These are phyloP conservation scores for Tylopilus sp. DNA, from an alignment of 768 basidiomycete genomes.

Conservation along the genomic window DNA sequence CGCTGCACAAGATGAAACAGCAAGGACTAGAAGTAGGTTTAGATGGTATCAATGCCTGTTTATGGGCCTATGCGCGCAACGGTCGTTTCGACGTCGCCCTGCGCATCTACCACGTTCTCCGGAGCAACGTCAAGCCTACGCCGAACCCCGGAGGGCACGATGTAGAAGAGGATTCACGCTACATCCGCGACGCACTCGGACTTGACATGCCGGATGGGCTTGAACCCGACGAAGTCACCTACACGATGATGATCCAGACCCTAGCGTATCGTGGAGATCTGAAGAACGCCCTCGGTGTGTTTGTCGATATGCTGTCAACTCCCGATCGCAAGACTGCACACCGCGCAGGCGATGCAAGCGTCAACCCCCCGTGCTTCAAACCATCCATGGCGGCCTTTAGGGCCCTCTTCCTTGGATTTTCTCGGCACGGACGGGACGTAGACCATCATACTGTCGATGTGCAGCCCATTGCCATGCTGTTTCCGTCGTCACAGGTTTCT, in stretches of 20 bases:
- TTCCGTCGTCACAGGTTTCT: constrained; percentile 4
- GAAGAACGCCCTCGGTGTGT: constrained; percentile 47
- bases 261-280: constrained; percentile 73
- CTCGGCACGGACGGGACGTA: constrained; percentile 46
- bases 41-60: constrained; percentile 64
- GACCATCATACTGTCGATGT: not conserved
- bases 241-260: constrained; percentile 62
- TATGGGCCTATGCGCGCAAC: constrained; percentile 64
- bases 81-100: constrained; percentile 52
- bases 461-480: constrained; percentile 5
- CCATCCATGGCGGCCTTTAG: constrained; percentile 59
- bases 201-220: constrained; percentile 43
- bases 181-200: constrained; percentile 41
- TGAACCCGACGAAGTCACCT: constrained; percentile 64
- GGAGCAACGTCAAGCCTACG: constrained; percentile 46
- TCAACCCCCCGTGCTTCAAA: constrained; percentile 31
- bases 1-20: constrained; percentile 49
- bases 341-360: constrained; percentile 25
- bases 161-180: constrained; percentile 32
- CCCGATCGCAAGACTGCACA: constrained; percentile 38
- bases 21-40: constrained; percentile 52
- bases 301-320: constrained; percentile 63
- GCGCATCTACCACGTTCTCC: constrained; percentile 62
- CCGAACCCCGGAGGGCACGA: constrained; percentile 32
- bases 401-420: constrained; percentile 73